These are phyloP conservation scores for Nepenthes gracilis DNA, from an alignment of 148 eudicot genomes.

Conservation along the genomic window DNA sequence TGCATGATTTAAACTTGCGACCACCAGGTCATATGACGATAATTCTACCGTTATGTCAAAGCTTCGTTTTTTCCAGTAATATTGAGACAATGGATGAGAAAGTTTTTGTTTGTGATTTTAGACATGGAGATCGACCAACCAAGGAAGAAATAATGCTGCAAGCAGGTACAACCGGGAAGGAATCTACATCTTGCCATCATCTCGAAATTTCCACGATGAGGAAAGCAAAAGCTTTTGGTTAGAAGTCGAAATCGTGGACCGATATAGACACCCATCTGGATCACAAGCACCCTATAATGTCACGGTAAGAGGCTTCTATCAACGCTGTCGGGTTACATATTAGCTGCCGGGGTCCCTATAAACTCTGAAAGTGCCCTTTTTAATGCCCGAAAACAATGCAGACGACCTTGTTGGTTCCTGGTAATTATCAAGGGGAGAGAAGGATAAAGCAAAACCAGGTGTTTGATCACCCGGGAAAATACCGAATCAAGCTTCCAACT, in stretches of 20 bases:
- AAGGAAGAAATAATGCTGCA: constrained; percentile 82
- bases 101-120: constrained; percentile 5
- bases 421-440: constrained; percentile 93
- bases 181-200: constrained; percentile 60
- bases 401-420: constrained; percentile 80
- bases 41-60: too few relatives aligned
- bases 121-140: constrained; percentile 84
- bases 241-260: constrained; percentile 82
- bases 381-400: constrained; percentile 11
- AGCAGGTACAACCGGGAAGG: constrained; percentile 74
- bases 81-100: too few relatives aligned
- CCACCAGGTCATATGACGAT: too few relatives aligned
- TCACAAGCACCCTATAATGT: constrained; percentile 92
- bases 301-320: constrained; percentile 42
- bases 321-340: neutral
- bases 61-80: too few relatives aligned
- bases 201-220: constrained; percentile 89
- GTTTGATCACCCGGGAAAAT: constrained; percentile 48
- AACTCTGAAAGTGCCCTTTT: neutral
- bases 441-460: constrained; percentile 61
- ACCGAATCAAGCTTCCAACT: constrained; percentile 85
- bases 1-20: too few relatives aligned
- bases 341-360: neutral
- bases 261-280: constrained; percentile 75
- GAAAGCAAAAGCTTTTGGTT: constrained; percentile 94